Base-by-base conservation (phyloP, 306 rosid species). In the Coriaria nepalensis region DNA sequence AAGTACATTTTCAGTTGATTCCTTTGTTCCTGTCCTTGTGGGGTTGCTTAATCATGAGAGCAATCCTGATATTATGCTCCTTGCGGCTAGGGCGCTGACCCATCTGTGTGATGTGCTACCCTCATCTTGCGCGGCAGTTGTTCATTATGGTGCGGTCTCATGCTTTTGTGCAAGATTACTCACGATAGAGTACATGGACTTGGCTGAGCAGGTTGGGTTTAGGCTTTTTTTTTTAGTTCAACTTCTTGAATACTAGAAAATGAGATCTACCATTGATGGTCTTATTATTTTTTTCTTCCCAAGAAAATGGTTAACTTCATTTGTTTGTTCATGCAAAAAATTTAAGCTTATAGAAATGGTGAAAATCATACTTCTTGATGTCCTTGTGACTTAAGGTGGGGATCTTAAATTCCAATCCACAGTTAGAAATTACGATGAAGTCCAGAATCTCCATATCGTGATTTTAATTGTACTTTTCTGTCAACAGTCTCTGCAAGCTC, bases 61-160 rank as follows among this genome's bases (percentile, higher is more conserved):
- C 71, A 92, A 92, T 64, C 94, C 98, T 5, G 96, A 92, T 72
- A 80, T 92, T n/a, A 92, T 92, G 98, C 96, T 92, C 29, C 87
- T 92, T 4, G 98, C 98, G 0, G 98, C 98, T 5, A 75, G 96
- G 75, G 98, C 98, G 7, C 78, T 92, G 2, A 92, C 98, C 9
- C 96, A 92, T 73, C 80, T 92, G 0, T 85, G 96, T 6, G 98
- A 92, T 29, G 96, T 92, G 56, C 79, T 92, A 0, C 98, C 98
- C 40, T 92, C 98, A 2, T 92, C 98, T 6, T 92, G 98, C 58
- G 96, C 81, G 4, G 98, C 98, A 0, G 98, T 92, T 34, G 98
- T 92, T 63, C 98, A 92, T 62, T 92, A 85, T 50, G 96, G 96
- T 39, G 98, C 98, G 0, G 98, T 92, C 46, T 75, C 96, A 1